Percentiles rank a stretch among this genome's conserved stretches.
Evolutionary conservation across 1,139 yeast species (phyloP).

Genomic region (Hansenula lynferdii): DNA sequence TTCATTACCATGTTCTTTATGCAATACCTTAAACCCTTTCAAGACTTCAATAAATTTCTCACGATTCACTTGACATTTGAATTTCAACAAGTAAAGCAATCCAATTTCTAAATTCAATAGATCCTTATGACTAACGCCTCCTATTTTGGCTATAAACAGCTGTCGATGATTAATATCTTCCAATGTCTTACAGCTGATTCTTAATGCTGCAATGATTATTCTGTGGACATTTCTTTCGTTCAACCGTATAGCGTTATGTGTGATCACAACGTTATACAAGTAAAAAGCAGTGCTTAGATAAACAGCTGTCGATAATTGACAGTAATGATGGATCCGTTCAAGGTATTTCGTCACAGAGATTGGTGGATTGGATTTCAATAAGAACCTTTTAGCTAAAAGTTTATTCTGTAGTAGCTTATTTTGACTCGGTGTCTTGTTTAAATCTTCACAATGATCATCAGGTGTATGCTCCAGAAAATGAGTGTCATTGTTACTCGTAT

Average conservation of each 20-base stretch:
- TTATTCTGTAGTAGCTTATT: slow-evolving; percentile 4
- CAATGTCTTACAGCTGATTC: slow-evolving; percentile 44
- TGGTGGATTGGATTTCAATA: slow-evolving; percentile 32
- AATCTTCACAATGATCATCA: neutral
- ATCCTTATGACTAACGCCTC: slow-evolving; percentile 42
- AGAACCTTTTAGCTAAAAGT: slow-evolving; percentile 29
- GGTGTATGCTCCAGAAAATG: neutral
- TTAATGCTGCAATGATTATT: slow-evolving; percentile 40
- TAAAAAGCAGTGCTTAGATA: slow-evolving; percentile 34
- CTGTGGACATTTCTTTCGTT: slow-evolving; percentile 41
- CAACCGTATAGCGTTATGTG: slow-evolving; percentile 29
- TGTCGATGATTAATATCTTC: slow-evolving; percentile 51
- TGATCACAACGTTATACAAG: slow-evolving; percentile 29
- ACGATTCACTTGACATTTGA: slow-evolving; percentile 20
- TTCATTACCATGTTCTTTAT: neutral
- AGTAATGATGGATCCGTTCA: slow-evolving; percentile 35
- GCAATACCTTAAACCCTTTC: slow-evolving; percentile 5
- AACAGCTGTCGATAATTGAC: slow-evolving; percentile 38
- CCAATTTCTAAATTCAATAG: slow-evolving; percentile 44
- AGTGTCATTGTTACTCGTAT: neutral
- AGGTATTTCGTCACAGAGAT: slow-evolving; percentile 32
- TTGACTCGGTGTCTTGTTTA: neutral
- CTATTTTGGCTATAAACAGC: slow-evolving; percentile 45
- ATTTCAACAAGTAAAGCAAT: slow-evolving; percentile 34
- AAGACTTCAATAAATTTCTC: slow-evolving; percentile 5